These are phyloP conservation scores for Musa beccarii DNA, from an alignment of 176 grass and related monocot species.

Conservation along the genomic window DNA sequence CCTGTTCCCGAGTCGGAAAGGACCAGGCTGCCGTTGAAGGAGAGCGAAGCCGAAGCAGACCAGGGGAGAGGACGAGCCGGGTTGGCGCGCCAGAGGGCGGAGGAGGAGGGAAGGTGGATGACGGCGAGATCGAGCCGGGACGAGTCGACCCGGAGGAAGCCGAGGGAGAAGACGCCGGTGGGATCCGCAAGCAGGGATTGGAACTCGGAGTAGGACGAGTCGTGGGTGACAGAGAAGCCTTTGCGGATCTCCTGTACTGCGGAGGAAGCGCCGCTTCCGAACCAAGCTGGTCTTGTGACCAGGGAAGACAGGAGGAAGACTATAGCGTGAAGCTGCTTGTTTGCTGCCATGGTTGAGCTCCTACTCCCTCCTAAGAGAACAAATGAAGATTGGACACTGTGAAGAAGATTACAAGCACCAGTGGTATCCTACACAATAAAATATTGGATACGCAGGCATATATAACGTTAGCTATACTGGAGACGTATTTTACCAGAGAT, in stretches of 20 bases:
- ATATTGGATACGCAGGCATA: too few species aligned
- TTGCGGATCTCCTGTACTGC: conserved; percentile 38
- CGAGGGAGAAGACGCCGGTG: conserved; percentile 59
- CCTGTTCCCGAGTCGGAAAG: conserved; percentile 37
- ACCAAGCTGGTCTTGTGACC: not conserved
- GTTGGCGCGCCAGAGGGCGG: conserved; percentile 65
- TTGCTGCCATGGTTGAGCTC: not conserved
- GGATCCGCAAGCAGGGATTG: conserved; percentile 71
- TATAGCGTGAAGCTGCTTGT: not conserved
- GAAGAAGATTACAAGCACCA: too few species aligned
- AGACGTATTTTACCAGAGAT: too few species aligned
- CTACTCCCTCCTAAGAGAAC: too few species aligned
- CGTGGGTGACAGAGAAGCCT: conserved; percentile 55
- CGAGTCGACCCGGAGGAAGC: conserved; percentile 58
- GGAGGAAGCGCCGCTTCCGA: not conserved
- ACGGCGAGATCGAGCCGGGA: conserved; percentile 65
- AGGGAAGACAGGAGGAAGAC: not conserved
- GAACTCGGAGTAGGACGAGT: conserved; percentile 51
- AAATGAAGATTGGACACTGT: too few species aligned
- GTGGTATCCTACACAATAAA: too few species aligned
- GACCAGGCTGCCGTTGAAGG: conserved; percentile 50
- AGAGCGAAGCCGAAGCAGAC: conserved; percentile 34
- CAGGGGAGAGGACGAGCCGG: conserved; percentile 32
- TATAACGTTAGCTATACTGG: too few species aligned
- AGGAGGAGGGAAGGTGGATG: conserved; percentile 60